Evolutionary conservation across 2,329 filamentous ascomycete species (phyloP), one percentile per base, ranked within the genome.

Genomic region (Diaporthe sp.): DNA sequence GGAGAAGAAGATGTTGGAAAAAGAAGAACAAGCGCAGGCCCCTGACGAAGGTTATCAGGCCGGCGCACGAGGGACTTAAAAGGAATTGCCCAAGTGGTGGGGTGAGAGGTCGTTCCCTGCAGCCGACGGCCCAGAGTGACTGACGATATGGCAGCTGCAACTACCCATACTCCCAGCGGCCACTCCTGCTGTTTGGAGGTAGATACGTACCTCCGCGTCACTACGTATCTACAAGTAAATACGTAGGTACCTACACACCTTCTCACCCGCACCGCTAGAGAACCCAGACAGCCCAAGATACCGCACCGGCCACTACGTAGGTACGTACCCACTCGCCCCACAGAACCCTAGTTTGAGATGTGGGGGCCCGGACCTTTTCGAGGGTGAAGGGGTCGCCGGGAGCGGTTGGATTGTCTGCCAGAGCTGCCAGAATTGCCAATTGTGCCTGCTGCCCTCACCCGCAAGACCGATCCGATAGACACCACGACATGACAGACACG

Each of bases 271-370:
- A 55, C 53, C 28, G 44, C 44, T 19, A 49, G 44, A 22, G 44
- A 49, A 49, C 44, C 44, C 44, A 49, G 44, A 44, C 42, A 44
- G 9, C 17, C 51, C 51, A 28, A 42, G 34, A 42, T 61, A 61
- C 34, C 57, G 59, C 59, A 65, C 28, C 62, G 62, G 62, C 62
- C 62, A 68, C 46, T 68, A 68, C 65, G 46, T 53, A 68, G 65
- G 65, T 68, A 68, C 62, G 15, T 55, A 68, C 46, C 65, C 65
- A 68, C 65, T 5, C 22, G 46, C 65, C 65, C 65, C 46, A 53
- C 46, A 46, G 31, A 51, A 68, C 65, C 65, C 65, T 68, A 19
- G 65, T 39, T 53, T 68, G 65, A 34, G 39, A 68, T 68, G 65
- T 68, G 65, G 65, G 65, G 61, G 65, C 65, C 65, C 65, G 46